A percentile compares a stretch with the other conserved stretches of the same genome.
These are phyloP conservation scores for Raddia distichophylla DNA, from an alignment of 176 grass and related monocot genomes.

Conservation along the genomic window DNA sequence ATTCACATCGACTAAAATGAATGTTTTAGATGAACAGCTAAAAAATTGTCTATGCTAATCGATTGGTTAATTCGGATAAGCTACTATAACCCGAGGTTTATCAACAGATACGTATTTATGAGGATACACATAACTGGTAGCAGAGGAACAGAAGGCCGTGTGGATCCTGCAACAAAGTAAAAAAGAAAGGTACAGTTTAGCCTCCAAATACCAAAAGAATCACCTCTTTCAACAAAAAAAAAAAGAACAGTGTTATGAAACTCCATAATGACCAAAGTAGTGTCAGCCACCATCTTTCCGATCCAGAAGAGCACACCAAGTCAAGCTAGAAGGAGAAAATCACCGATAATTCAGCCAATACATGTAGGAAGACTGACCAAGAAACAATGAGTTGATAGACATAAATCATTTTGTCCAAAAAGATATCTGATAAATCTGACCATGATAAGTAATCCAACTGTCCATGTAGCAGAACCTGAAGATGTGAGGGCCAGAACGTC, in stretches of 20 bases:
- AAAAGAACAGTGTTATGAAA: conserved; percentile 39
- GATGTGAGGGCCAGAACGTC: conserved; percentile 77
- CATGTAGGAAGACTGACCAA: conserved; percentile 52
- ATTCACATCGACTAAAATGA: no score
- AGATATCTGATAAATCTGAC: neutral
- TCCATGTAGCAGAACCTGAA: conserved; percentile 72
- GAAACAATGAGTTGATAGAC: conserved; percentile 3
- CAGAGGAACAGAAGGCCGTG: conserved; percentile 83
- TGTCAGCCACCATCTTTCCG: conserved; percentile 83
- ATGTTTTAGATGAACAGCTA: conserved; percentile 8
- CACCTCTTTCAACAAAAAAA: neutral
- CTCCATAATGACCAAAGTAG: conserved; percentile 82
- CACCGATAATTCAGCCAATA: conserved; percentile 55
- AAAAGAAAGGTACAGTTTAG: neutral
- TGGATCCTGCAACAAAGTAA: conserved; percentile 69
- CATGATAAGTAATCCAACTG: neutral
- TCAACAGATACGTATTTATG: conserved; percentile 90
- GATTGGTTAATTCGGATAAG: neutral
- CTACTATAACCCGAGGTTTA: conserved; percentile 92
- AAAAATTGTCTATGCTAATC: neutral
- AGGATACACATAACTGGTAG: conserved; percentile 82
- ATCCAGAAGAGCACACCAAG: conserved; percentile 67
- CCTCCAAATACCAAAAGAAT: neutral
- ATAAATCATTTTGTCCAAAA: no score
- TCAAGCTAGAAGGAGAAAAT: conserved; percentile 64